These are phyloP conservation scores for Murraya koenigii DNA, from an alignment of 345 rosid genomes.

Conservation along the genomic window DNA sequence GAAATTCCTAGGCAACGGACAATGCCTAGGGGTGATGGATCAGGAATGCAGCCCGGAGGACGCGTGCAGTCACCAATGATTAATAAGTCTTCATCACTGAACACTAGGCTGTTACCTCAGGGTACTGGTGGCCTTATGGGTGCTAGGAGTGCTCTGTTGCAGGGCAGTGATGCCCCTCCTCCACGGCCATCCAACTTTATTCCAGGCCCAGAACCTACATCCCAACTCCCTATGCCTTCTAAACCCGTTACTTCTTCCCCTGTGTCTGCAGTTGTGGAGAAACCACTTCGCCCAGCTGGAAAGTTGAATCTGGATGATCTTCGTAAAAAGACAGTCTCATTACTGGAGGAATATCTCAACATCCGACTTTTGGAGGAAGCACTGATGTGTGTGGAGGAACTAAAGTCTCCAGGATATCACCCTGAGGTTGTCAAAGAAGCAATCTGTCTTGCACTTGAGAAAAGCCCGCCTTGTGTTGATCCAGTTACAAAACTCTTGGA, in stretches of 20 bases:
- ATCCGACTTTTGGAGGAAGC: constrained; percentile 64
- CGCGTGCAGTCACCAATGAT: constrained; percentile 43
- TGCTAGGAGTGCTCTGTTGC: constrained; percentile 77
- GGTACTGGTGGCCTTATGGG: constrained; percentile 63
- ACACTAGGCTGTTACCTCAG: constrained; percentile 70
- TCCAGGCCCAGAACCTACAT: constrained; percentile 29
- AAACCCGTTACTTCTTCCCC: constrained; percentile 26
- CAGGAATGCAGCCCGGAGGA: constrained; percentile 41
- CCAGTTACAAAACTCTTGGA: constrained; percentile 49
- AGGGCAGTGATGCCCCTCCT: constrained; percentile 44
- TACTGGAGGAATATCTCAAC: constrained; percentile 72
- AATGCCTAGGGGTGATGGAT: constrained; percentile 76
- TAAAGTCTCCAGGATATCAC: constrained; percentile 59
- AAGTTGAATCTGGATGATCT: constrained; percentile 48
- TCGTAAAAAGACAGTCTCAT: constrained; percentile 54
- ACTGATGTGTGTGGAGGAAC: constrained; percentile 66
- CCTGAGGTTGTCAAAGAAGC: constrained; percentile 85
- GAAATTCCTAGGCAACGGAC: constrained; percentile 64
- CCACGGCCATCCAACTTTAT: constrained; percentile 23
- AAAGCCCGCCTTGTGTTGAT: constrained; percentile 59
- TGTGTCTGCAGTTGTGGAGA: constrained; percentile 31
- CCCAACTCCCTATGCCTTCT: constrained; percentile 25
- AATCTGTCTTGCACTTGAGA: constrained; percentile 64
- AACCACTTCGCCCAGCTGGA: constrained; percentile 27
- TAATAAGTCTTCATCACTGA: constrained; percentile 52